Evolutionary conservation across 108 stramenopile species (phyloP).

Genomic region (Aurantiochytrium sp.): DNA sequence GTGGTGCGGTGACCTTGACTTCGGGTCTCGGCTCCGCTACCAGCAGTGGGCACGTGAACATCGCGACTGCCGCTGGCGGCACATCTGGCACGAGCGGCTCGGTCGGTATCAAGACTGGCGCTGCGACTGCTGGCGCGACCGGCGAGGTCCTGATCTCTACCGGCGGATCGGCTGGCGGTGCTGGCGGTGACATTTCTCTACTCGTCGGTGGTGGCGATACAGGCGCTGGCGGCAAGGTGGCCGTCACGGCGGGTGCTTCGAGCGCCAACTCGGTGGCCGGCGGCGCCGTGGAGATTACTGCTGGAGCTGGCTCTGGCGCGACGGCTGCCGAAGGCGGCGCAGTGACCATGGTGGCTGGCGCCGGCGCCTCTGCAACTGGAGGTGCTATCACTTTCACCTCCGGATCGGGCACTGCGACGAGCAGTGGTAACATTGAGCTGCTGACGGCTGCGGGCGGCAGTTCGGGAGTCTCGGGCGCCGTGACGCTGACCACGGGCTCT

Average conservation of each 20-base stretch:
- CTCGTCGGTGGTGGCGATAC: slow-evolving; percentile 30
- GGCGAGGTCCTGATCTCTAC: too few species aligned
- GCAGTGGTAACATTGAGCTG: slow-evolving; percentile 40
- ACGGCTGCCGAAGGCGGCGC: background rate
- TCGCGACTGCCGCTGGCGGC: background rate
- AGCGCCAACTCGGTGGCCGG: slow-evolving; percentile 31
- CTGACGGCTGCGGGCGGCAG: slow-evolving; percentile 36
- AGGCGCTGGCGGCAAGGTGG: background rate
- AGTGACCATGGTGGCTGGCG: background rate
- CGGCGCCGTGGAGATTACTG: background rate
- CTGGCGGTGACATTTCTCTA: background rate
- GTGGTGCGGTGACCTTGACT: too few species aligned
- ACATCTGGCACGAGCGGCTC: background rate
- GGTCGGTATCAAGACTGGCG: background rate
- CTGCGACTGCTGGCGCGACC: too few species aligned
- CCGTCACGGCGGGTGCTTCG: slow-evolving; percentile 5
- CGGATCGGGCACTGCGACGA: slow-evolving; percentile 31
- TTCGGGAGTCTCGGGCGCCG: slow-evolving; percentile 35
- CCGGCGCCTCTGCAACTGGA: background rate
- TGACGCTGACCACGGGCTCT: slow-evolving; percentile 4
- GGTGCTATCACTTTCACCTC: slow-evolving; percentile 25
- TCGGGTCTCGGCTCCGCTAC: too few species aligned
- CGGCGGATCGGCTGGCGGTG: slow-evolving; percentile 28
- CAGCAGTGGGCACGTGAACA: too few species aligned
- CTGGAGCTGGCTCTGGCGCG: background rate